Base-by-base conservation (phyloP, 108 stramenopile species). In the Cyclostephanos invisitatus region DNA sequence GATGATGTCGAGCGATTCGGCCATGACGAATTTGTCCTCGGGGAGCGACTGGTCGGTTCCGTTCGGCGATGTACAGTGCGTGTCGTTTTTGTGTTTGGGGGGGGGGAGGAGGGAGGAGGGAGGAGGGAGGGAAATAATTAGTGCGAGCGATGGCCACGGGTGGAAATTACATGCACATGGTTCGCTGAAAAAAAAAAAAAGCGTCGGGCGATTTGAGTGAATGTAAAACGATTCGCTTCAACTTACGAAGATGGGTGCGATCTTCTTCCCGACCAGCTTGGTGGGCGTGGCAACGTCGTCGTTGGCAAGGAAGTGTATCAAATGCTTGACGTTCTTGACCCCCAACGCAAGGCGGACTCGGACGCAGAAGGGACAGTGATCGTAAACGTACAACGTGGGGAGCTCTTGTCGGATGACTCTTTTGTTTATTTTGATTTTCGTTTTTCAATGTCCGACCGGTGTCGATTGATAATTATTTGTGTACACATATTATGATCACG, bases 301-400 rank as follows among this genome's bases (percentile, higher is more conserved):
- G 76, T 98, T 98, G 10, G 92, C 93, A 67, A 98, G 64, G 70
- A 96, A 98, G 27, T 86, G 56, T 29, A 96, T 32, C 29, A 86
- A 86, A 68, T 97, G 96, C 73, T 93, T 92, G 58, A 97, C 78
- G 73, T 91, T 92, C 75, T 97, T 98, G 69, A 97, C 68, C 25
- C 98, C 98, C 56, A 98, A 62, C 28, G 96, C 95, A 14, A 98
- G 73, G 24, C 98, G 90, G 21, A 95, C 96, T 15, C 98, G 94
- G 21, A 97, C 96, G 73, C 98, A 98, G 73, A 96, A 98, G 35
- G 98, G 98, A 70, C 98, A 98, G 64, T 98, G 98, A 70, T 98
- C 98, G 83, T 98, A 98, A 8, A 96, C 91, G 79, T 96, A 97
- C 0, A 98, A 66, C 36, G 59, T 85, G 40, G 96, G 97, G 12